Evolutionary conservation across 2,329 filamentous ascomycete species (phyloP).

Genomic region (Aspergillus novofumigatus): DNA sequence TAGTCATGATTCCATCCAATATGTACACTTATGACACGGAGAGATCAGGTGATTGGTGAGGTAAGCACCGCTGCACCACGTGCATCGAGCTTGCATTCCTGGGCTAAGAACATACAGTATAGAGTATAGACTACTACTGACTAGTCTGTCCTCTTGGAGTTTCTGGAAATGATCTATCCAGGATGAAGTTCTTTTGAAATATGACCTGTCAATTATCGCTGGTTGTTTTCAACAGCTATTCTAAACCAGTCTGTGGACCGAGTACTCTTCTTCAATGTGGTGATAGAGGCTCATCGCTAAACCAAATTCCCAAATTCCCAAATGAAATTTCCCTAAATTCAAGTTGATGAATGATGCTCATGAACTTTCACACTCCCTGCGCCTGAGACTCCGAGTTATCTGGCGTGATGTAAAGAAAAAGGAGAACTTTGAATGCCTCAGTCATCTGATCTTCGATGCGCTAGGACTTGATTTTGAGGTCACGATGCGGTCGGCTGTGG

Average conservation of each 20-base stretch:
- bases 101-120: not conserved
- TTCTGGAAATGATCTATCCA: not conserved
- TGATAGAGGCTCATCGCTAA: too few relatives aligned
- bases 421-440: too few relatives aligned
- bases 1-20: not conserved
- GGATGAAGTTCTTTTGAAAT: not conserved
- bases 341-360: too few relatives aligned
- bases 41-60: conserved; percentile 10
- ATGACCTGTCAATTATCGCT: not conserved
- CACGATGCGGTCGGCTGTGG: not conserved
- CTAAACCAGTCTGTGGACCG: not conserved
- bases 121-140: too few relatives aligned
- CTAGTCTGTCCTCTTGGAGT: too few relatives aligned
- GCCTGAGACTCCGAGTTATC: too few relatives aligned
- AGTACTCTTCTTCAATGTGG: not conserved
- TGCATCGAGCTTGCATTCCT: not conserved
- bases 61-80: conserved; percentile 3
- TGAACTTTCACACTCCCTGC: too few relatives aligned
- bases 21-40: not conserved
- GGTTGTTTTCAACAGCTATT: not conserved
- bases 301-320: too few relatives aligned
- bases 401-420: too few relatives aligned
- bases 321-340: too few relatives aligned
- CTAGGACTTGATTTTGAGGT: not conserved
- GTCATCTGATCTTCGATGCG: not conserved